phyloP scores from a whole-genome alignment of 805 yeast species.

The Zygoascus tannicola region DNA sequence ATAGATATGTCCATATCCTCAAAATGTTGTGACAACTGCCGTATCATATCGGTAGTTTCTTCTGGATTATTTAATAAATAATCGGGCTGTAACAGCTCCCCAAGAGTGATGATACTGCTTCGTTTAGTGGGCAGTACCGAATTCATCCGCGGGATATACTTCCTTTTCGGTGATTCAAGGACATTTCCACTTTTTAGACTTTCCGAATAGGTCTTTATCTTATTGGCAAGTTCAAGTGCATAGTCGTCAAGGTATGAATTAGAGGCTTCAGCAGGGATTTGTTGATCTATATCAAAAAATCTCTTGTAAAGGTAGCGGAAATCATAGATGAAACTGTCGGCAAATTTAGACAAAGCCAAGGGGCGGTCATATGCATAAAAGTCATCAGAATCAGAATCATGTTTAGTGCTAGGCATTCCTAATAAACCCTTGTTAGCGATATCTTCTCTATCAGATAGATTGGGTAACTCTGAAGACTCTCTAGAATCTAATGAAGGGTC shows the following conservation, averaged over 20 bases:
- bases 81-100: neutral
- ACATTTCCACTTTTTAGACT: no score
- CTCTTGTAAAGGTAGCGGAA: slow-evolving; percentile 4
- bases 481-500: neutral
- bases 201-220: neutral
- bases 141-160: neutral
- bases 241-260: neutral
- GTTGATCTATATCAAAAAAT: slow-evolving; percentile 6
- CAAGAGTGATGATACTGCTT: neutral
- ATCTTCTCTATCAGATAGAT: neutral
- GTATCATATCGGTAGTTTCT: slow-evolving; percentile 1
- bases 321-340: slow-evolving; percentile 7
- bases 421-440: neutral
- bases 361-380: slow-evolving; percentile 2
- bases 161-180: neutral
- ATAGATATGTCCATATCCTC: slow-evolving; percentile 1
- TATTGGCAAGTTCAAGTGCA: neutral
- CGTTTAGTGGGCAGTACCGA: neutral
- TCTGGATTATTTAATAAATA: neutral
- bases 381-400: slow-evolving; percentile 5
- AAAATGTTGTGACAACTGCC: slow-evolving; percentile 2
- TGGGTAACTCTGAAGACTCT: neutral
- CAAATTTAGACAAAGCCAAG: neutral
- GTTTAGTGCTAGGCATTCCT: neutral
- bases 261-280: neutral